phyloP scores from a whole-genome alignment of 2,329 filamentous ascomycete genomes.

The Chrysoporthe deuterocubensis region DNA sequence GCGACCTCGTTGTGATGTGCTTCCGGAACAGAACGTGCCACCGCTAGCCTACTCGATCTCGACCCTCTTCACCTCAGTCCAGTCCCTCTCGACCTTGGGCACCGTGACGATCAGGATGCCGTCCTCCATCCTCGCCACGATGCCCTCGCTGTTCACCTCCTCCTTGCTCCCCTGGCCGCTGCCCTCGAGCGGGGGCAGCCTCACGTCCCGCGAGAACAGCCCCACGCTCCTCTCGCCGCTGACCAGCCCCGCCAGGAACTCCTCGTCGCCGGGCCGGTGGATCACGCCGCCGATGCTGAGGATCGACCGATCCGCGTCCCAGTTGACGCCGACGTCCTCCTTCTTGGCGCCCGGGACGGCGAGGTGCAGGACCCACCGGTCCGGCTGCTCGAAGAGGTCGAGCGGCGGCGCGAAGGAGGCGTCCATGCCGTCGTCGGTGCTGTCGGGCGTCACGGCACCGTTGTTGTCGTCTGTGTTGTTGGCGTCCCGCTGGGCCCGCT shows the following conservation, averaged over 20 bases:
- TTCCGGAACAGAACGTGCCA: neutral
- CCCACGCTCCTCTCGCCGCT: slow-evolving; percentile 73
- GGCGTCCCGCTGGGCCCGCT: slow-evolving; percentile 34
- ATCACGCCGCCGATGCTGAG: slow-evolving; percentile 74
- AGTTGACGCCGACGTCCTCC: slow-evolving; percentile 76
- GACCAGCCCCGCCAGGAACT: slow-evolving; percentile 65
- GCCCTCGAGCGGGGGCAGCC: slow-evolving; percentile 54
- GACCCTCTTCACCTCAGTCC: slow-evolving; percentile 65
- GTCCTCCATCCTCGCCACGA: slow-evolving; percentile 78
- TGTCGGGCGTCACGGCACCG: slow-evolving; percentile 26
- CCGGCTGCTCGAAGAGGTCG: slow-evolving; percentile 72
- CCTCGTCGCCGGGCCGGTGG: slow-evolving; percentile 72
- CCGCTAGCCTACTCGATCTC: slow-evolving; percentile 52
- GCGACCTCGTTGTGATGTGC: neutral
- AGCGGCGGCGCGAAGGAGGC: slow-evolving; percentile 65
- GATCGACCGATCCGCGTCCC: slow-evolving; percentile 69
- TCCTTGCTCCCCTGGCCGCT: slow-evolving; percentile 50
- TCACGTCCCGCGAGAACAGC: slow-evolving; percentile 72
- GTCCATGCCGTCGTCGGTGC: slow-evolving; percentile 31
- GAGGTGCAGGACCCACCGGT: slow-evolving; percentile 68
- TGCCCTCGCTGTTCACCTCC: slow-evolving; percentile 67
- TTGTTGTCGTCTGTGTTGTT: slow-evolving; percentile 24
- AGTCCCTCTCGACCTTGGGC: slow-evolving; percentile 71
- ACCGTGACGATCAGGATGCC: slow-evolving; percentile 78
- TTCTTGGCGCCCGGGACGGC: slow-evolving; percentile 80